A percentile compares a stretch with the other conserved stretches of the same genome.
These are phyloP conservation scores for Meyerozyma sp. DNA, from an alignment of 1,139 yeast species.

Conservation along the genomic window DNA sequence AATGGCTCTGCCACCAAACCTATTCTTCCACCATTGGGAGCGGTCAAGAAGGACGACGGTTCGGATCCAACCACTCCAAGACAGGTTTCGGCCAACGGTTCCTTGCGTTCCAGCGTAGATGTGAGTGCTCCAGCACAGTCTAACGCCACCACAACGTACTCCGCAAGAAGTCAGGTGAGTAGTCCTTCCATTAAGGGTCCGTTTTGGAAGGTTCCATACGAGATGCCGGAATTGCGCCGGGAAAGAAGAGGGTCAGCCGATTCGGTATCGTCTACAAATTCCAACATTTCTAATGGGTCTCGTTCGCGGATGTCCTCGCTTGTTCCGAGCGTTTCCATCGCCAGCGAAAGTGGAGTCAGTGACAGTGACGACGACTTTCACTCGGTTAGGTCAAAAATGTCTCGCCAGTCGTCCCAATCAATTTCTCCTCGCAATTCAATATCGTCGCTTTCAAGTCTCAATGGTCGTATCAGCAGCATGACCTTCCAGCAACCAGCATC, in stretches of 20 bases:
- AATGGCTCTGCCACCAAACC: not conserved
- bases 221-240: slow-evolving; percentile 30
- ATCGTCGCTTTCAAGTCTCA: slow-evolving; percentile 39
- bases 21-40: not conserved
- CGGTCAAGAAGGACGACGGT: not conserved
- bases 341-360: slow-evolving; percentile 19
- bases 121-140: not conserved
- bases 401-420: slow-evolving; percentile 15
- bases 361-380: slow-evolving; percentile 42
- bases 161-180: slow-evolving; percentile 10
- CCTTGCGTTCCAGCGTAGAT: not conserved
- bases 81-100: not conserved
- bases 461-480: slow-evolving; percentile 29
- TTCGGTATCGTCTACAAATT: slow-evolving; percentile 22
- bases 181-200: slow-evolving; percentile 42
- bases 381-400: slow-evolving; percentile 17
- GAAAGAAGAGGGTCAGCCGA: slow-evolving; percentile 33
- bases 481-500: slow-evolving; percentile 4
- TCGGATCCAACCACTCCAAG: not conserved
- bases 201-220: slow-evolving; percentile 49
- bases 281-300: slow-evolving; percentile 22
- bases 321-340: slow-evolving; percentile 21
- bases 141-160: not conserved
- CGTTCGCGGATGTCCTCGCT: slow-evolving; percentile 23
- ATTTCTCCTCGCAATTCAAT: slow-evolving; percentile 45